Conservation (phyloP, 345 rosid genomes). For the Acer yangbiense region DNA sequence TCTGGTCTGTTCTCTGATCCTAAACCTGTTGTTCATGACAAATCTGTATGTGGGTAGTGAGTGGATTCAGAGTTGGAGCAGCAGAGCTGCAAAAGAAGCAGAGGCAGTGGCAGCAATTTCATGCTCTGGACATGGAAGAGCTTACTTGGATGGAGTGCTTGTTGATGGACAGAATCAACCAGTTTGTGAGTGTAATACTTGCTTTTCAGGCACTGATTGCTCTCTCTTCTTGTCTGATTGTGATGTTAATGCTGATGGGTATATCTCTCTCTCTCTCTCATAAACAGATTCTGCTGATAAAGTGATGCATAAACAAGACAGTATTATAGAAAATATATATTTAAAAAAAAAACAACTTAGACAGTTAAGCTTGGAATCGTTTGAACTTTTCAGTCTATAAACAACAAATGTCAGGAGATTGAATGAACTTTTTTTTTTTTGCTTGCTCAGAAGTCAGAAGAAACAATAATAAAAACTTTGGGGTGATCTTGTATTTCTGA, state of each 20-base stretch:
- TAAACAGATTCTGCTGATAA: neutral
- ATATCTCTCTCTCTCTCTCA: neutral
- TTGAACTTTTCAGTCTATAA: too few species aligned
- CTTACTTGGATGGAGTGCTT: constrained; percentile 59
- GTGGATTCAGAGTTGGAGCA: constrained; percentile 55
- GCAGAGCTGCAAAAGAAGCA: constrained; percentile 58
- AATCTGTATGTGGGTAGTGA: constrained; percentile 21
- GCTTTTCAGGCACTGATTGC: constrained; percentile 60
- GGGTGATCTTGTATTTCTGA: too few species aligned
- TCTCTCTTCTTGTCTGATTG: constrained; percentile 47
- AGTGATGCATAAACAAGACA: too few species aligned
- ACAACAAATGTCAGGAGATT: too few species aligned
- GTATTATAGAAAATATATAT: too few species aligned
- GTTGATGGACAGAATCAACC: constrained; percentile 31
- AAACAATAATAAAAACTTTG: too few species aligned
- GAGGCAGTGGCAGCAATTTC: constrained; percentile 56
- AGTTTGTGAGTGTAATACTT: constrained; percentile 66
- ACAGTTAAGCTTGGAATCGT: too few species aligned
- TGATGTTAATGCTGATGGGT: constrained; percentile 51
- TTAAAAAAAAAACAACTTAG: too few species aligned
- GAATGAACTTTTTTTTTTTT: too few species aligned
- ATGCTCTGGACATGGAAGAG: constrained; percentile 79
- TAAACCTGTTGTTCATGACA: constrained; percentile 34
- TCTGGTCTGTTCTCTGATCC: constrained; percentile 32
- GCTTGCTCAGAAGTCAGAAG: too few species aligned